Base-by-base conservation (phyloP, 1,284 basidiomycete genomes). In the Pholiota adiposa region DNA sequence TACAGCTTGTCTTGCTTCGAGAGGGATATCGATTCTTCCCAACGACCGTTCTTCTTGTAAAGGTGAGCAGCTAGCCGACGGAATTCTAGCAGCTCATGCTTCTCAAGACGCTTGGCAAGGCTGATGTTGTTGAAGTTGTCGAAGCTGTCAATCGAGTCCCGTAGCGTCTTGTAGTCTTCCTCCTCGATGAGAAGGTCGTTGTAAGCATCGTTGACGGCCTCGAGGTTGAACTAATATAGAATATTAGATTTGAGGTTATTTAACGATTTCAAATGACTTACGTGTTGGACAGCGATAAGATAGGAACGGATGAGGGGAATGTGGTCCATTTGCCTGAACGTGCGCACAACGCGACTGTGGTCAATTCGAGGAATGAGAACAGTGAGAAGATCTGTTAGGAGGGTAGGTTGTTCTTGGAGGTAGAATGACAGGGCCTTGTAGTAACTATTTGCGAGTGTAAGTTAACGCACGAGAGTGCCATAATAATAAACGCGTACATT, bases 141-240 rank as follows among this genome's bases (percentile, higher is more conserved):
- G 71, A 97, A 96, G 73, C 94, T 95, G 76, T 98, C 96, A 64
- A 99, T 95, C 21, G 93, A 96, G 72, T 95, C 95, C 12, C 97
- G 89, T 8, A 99, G 84, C 0, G 96, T 98, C 75, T 97, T 95
- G 80, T 95, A 96, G 75, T 99, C 97, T 76, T 99, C 97, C 76
- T 99, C 97, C 75, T 99, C 97, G 64, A 99, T 98, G 57, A 99
- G 82, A 33, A 99, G 80, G 69, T 96, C 93, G 72, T 98, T 97
- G 80, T 97, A 98, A 3, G 96, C 96, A 66, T 97, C 95, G 72
- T 99, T 99, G 71, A 99, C 95, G 18, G 96, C 94, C 69, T 96
- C 92, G 51, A 99, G 86, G 76, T 99, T 98, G 70, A 97, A 84
- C 89, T 96, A 66, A 57, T 36, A 8, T 9, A 34, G 31, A 48